Evolutionary conservation across 2,329 filamentous ascomycete species (phyloP), one percentile per base, ranked within the genome.

Genomic region (Alternaria sp.): DNA sequence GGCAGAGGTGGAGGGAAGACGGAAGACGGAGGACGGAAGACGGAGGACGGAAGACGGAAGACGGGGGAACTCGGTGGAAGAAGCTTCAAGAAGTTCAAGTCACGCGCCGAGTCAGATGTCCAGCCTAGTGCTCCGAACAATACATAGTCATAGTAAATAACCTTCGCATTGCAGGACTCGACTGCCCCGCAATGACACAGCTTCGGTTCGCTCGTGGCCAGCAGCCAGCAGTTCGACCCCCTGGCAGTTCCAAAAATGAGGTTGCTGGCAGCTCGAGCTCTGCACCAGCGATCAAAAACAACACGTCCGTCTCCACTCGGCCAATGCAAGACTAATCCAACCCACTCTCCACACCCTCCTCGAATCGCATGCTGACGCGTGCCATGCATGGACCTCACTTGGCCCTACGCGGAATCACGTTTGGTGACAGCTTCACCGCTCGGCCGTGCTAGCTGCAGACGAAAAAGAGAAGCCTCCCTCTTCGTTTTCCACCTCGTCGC

Each of bases 311-410:
- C 44, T 29, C 41, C 40, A 51, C 53, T 41, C 54, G 23, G 34
- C 53, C 45, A 54, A 54, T 40, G 37, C 52, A 40, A 34, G 41
- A 39, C 26, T 26, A 36, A 45, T n/a, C 10, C 46, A 29, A 39
- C 54, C 40, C 48, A 41, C 51, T 36, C 29, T 63, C 37, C 41
- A 21, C 11, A 4, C 31, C 37, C 9, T 45, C 61, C 62, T 58
- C 72, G 71, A 74, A 75, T 75, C 48, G 65, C 64, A 60, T 51
- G 51, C 33, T 65, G 73, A 69, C 72, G 71, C 72, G 73, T 76
- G 63, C 70, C 68, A 58, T 74, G 70, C 73, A 65, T 69, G 58
- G 57, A 59, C 60, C 69, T 70, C 62, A 62, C 58, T 69, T 56
- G 56, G 52, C 61, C 69, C 67, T 63, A 62, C 56, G 67, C 65